phyloP scores from a whole-genome alignment of 495 filamentous ascomycete species.

The Penicillium goetzii region DNA sequence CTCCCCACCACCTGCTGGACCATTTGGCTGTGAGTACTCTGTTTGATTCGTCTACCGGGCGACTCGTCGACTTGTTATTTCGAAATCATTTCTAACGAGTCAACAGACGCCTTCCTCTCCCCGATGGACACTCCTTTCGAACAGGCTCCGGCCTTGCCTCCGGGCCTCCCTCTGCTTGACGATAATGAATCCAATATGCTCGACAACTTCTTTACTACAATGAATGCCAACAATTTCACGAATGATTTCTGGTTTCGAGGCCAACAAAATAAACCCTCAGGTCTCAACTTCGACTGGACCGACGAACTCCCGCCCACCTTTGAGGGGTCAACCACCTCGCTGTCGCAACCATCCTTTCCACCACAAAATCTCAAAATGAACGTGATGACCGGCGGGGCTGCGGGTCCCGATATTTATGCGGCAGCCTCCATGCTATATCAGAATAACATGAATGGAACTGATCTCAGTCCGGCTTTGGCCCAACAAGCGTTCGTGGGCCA shows the following conservation, averaged over 20 bases:
- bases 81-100: slow-evolving; percentile 23
- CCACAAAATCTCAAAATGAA: slow-evolving; percentile 33
- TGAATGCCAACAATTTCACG: slow-evolving; percentile 58
- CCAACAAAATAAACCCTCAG: slow-evolving; percentile 49
- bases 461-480: slow-evolving; percentile 34
- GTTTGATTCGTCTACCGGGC: background rate
- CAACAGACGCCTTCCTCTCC: slow-evolving; percentile 50
- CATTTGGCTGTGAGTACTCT: slow-evolving; percentile 63
- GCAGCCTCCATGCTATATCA: slow-evolving; percentile 54
- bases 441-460: slow-evolving; percentile 37
- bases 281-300: slow-evolving; percentile 56
- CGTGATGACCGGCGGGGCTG: slow-evolving; percentile 26
- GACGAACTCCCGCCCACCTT: slow-evolving; percentile 62
- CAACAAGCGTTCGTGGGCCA: slow-evolving; percentile 38
- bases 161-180: slow-evolving; percentile 62
- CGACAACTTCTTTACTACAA: slow-evolving; percentile 64
- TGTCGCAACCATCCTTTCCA: slow-evolving; percentile 52
- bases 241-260: slow-evolving; percentile 51
- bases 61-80: background rate
- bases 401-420: slow-evolving; percentile 53
- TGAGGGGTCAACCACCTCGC: slow-evolving; percentile 64
- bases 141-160: slow-evolving; percentile 59
- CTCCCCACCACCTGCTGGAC: slow-evolving; percentile 43
- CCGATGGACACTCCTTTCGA: slow-evolving; percentile 57
- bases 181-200: slow-evolving; percentile 64